Conservation (phyloP, 495 filamentous ascomycete genomes). For the Echria macrotheca region DNA sequence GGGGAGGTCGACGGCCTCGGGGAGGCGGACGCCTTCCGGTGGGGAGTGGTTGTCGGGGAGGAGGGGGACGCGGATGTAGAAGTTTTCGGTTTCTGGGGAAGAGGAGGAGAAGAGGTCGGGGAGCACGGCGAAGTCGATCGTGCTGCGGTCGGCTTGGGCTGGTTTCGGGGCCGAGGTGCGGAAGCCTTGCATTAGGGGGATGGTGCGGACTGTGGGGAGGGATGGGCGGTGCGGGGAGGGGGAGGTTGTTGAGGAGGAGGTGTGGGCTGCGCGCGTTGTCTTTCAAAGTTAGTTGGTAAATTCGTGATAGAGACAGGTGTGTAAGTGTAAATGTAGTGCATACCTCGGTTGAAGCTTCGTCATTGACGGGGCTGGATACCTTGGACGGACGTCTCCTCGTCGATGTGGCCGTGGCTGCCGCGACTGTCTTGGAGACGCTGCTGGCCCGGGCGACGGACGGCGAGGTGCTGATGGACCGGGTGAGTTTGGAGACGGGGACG, state of each 20-base stretch:
- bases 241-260: slow-evolving; percentile 28
- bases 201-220: slow-evolving; percentile 19
- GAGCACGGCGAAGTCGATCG: slow-evolving; percentile 38
- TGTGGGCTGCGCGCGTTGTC: slow-evolving; percentile 11
- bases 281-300: slow-evolving; percentile 9
- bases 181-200: slow-evolving; percentile 49
- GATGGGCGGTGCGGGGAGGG: slow-evolving; percentile 24
- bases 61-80: slow-evolving; percentile 40
- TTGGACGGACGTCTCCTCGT: too few relatives aligned
- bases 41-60: slow-evolving; percentile 38
- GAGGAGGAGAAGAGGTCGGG: too few relatives aligned
- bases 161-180: slow-evolving; percentile 34
- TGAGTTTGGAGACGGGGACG: slow-evolving; percentile 38
- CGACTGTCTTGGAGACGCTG: slow-evolving; percentile 30
- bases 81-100: slow-evolving; percentile 27
- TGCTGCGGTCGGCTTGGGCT: slow-evolving; percentile 15
- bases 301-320: too few relatives aligned
- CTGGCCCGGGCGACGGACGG: slow-evolving; percentile 30
- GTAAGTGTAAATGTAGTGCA: not conserved
- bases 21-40: slow-evolving; percentile 9
- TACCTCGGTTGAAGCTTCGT: not conserved
- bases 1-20: slow-evolving; percentile 31
- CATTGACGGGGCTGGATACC: not conserved
- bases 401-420: too few relatives aligned
- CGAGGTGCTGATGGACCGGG: slow-evolving; percentile 40